Base-by-base conservation (phyloP, 1,284 basidiomycete species). In the Sparassis latifolia region DNA sequence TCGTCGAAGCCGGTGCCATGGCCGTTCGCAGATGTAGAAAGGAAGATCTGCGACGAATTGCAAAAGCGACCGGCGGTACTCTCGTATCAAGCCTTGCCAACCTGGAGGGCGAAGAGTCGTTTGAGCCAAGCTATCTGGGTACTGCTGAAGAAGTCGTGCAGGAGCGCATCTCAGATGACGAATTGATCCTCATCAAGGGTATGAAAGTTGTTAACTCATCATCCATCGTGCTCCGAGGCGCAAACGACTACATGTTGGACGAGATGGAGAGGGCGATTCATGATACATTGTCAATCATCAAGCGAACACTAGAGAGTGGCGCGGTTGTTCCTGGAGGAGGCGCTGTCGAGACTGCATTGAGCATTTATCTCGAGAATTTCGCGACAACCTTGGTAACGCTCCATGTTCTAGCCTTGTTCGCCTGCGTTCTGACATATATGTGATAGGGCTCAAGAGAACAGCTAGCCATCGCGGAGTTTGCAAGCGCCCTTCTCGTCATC, bases 221-320 rank as follows among this genome's bases (percentile, higher is more conserved):
- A 29, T 97, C 95, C 39, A 90, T 99, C 65, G 84, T 99, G 53
- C 75, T 99, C 55, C 84, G 97, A 52, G 97, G 97, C 51, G 97
- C 97, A 39, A 99, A 99, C 71, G 97, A 99, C 72, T 99, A 97
- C 70, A 92, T 99, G 88, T 75, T 99, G 58, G 97, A 99, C 69
- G 97, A 99, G 77, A 99, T 99, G 97, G 97, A 99, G 74, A 79
- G 97, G 35, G 86, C 93, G 0, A 70, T 99, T 59, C 97, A 99
- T 67, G 97, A 99, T 69, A 90, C 92, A 0, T 72, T 99, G 51
- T 95, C 89, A 41, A 84, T 98, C 61, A 92, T 99, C 74, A 99
- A 99, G 76, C 83, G 97, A 52, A 99, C 97, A 2, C 76, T 99
- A 48, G 97, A 99, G 76, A 95, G 92, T 61, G 96, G 96, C 6